Base-by-base conservation (phyloP, 129 eudicot species). In the Ambrosia artemisiifolia region DNA sequence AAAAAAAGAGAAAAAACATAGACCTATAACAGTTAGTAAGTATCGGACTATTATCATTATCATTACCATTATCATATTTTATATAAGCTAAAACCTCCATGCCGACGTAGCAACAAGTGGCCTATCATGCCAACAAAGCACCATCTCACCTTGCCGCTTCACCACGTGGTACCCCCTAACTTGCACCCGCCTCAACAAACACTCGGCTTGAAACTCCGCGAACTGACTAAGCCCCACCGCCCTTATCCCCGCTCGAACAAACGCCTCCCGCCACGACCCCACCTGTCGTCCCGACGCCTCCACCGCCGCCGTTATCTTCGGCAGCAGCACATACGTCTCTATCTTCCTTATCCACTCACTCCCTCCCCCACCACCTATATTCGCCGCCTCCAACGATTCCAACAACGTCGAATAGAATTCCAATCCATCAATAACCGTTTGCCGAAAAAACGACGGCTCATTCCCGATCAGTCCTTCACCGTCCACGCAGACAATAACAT, bases 101-200 rank as follows among this genome's bases (percentile, higher is more conserved):
- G 96, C 94, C 43, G 99, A 95, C 65, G 97, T 88, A 85, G 97
- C 89, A 60, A 87, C 96, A 0, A 95, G 87, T 43, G 96, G 86
- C 88, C 96, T 79, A 57, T 85, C 96, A 17, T 86, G 97, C 99
- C 99, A 95, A 82, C 97, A 95, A 17, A 95, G 96, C 97, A 90
- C 73, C 97, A 95, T 86, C 94, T 95, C 99, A 18, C 84, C 97
- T 43, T 86, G 93, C 9, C 82, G 83, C 46, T 83, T 90, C 38
- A 81, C 88, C 85, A 95, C 96, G 81, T 90, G 97, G 94, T 88
- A 95, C 16, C 97, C 99, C 72, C 87, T 83, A n/a, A 86, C 94
- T 62, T 86, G 93, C 16, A 84, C 94, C 82, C 89, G 76, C 76
- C 85, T 79, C 83, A 95, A 75, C 70, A 95, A 86, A 71, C 94